Evolutionary conservation across 441 rosid species (phyloP), one percentile per base, ranked within the genome.

Genomic region (Raphanus hybrid): DNA sequence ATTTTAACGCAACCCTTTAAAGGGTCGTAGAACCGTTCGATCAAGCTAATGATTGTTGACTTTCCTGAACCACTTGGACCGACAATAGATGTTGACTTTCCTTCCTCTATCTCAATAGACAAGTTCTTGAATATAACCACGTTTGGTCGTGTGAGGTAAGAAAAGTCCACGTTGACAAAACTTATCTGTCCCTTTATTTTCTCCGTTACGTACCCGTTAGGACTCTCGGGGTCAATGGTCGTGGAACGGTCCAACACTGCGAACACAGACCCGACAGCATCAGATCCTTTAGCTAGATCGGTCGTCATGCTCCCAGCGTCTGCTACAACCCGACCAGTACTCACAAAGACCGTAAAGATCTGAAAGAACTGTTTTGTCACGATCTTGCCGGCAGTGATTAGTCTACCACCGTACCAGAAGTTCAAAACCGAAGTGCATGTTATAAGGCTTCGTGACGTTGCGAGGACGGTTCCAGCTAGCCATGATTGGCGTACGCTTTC

Each of bases 281-380:
- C 80, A 0, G 90, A 62, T 16, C 91, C 91, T 63, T 85, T 86
- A 41, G 89, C 87, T 18, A 89, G 64, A 57, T 90, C 96, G 0
- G 92, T 78, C 3, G 97, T 92, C 95, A 88, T 90, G 77, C 89
- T 84, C 45, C 91, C 97, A 0, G 97, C 93, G n/a, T 90, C 89
- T 0, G 95, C 89, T 0, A 92, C 85, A 43, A 87, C 91, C 0
- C 83, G 78, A 0, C 95, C 92, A 0, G 95, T 90, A 77, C 81
- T 84, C 5, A 86, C 86, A 50, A 92, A 74, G 32, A 92, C 62
- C 81, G 84, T 18, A 79, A 87, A 90, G 1, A 91, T 89, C 80
- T 92, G 66, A 1, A 87, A 87, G 11, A 90, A 70, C 32, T 84
- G 81, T 71, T 86, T 86, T 0, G 87, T 32, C 0, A 57, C 27